Base-by-base conservation (phyloP, 75 land plant species). In the Selaginella moellendorffii region DNA sequence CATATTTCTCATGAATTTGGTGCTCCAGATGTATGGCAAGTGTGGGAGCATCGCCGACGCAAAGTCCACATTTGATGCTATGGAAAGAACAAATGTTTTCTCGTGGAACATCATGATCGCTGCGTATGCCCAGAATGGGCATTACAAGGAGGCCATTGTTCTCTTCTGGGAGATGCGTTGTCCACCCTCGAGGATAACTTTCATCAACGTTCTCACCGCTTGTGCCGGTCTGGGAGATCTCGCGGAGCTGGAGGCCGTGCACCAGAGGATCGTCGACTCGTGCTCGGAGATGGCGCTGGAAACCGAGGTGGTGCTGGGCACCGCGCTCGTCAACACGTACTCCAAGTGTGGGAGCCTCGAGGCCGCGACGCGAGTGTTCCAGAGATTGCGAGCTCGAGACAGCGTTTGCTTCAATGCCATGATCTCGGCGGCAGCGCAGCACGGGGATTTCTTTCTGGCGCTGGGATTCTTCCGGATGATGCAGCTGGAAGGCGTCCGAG, bases 71-170 rank as follows among this genome's bases (percentile, higher is more conserved):
- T 36, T 36, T 14, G 14, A 36, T 14, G 14, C 10, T 5, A 36
- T 36, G 46, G 10, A 5, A 5, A 36, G 14, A 5, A 36, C 5
- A 14, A 36, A 36, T 14, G 14, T 36, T 5, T 36, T 36, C 46
- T 5, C 46, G 46, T 36, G 46, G 46, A 36, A 36, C 46, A 5
- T 36, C 10, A 36, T 36, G 46, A 36, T 36, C 14, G 46, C 10
- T 36, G 46, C 46, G 14, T 36, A 36, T 36, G 46, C 46, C 46
- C 46, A 36, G 46, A 36, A 36, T 36, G 46, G 46, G 46, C 46
- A 36, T 36, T 14, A 36, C 46, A 36, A 36, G 46, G 46, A 36
- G 46, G 46, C 46, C 5, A 36, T 36, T 36, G 46, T 14, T 14
- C 46, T 36, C 10, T 36, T 36, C 46, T 5, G 46, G 5, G 46